phyloP scores from a whole-genome alignment of 257 asterid genomes.

The Linaria vulgaris region DNA sequence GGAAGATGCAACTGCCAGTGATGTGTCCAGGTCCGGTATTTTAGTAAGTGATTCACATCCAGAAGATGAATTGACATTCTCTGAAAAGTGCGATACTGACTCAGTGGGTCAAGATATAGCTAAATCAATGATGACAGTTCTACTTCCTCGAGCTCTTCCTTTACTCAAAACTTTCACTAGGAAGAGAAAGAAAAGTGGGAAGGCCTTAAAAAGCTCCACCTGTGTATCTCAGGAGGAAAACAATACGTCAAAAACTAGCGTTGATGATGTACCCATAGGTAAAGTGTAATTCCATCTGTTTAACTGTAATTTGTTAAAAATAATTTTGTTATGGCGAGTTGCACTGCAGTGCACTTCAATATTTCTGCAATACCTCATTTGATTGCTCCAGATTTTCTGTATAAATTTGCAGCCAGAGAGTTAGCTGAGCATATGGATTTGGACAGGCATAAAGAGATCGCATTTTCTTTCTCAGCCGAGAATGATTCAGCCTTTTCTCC shows the following conservation, averaged over 20 bases:
- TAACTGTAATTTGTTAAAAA: not conserved
- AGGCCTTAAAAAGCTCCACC: slow-evolving; percentile 29
- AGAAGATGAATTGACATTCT: slow-evolving; percentile 47
- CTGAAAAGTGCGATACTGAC: slow-evolving; percentile 53
- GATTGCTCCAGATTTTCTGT: slow-evolving; percentile 18
- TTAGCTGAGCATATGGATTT: slow-evolving; percentile 33
- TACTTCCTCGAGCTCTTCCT: slow-evolving; percentile 90
- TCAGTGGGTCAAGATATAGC: slow-evolving; percentile 58
- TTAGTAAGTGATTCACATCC: slow-evolving; percentile 50
- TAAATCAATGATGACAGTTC: slow-evolving; percentile 70
- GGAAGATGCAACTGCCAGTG: slow-evolving; percentile 37
- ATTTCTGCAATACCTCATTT: slow-evolving; percentile 17
- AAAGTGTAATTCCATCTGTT: slow-evolving; percentile 31
- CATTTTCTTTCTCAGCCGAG: slow-evolving; percentile 23
- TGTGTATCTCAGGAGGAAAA: slow-evolving; percentile 36
- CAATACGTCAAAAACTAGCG: slow-evolving; percentile 27
- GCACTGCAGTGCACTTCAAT: slow-evolving; percentile 17
- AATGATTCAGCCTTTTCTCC: slow-evolving; percentile 37
- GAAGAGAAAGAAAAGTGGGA: slow-evolving; percentile 54
- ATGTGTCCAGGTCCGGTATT: slow-evolving; percentile 37
- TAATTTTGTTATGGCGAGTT: not conserved
- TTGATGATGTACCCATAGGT: slow-evolving; percentile 44
- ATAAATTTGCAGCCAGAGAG: slow-evolving; percentile 39
- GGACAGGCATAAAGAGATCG: slow-evolving; percentile 31
- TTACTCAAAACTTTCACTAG: slow-evolving; percentile 73